Base-by-base conservation (phyloP, 2,329 filamentous ascomycete species). In the Alternaria brassicicola region DNA sequence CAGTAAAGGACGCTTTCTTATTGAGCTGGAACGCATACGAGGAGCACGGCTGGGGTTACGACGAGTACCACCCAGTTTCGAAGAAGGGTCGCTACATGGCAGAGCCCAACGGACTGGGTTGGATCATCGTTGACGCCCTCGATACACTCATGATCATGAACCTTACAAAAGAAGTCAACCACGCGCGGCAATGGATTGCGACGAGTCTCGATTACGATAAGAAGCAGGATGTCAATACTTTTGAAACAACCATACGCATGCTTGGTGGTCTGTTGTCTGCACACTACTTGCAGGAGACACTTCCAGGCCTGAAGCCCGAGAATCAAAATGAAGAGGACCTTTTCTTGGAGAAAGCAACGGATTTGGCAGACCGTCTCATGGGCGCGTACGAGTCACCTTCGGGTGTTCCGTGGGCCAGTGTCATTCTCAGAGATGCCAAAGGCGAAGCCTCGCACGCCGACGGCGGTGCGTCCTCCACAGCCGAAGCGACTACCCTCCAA, bases 91-190 rank as follows among this genome's bases (percentile, higher is more conserved):
- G 83, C 50, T 88, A 95, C 69, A 98, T 99, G 94, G 88, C 92
- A 6, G 85, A 77, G 46, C 74, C 89, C 3, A 88, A 92, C 62
- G 95, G 94, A 25, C 84, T 99, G 78, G 95, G 95, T 28, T 99
- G 96, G 95, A 98, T 98, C 71, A 97, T 99, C 62, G 89, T 99
- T 56, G 95, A 99, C 79, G 88, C 94, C 12, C 82, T 99, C 63
- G 95, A 99, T 78, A 99, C 95, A 1, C 86, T 98, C 84, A 99
- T 99, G 81, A 83, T 99, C 61, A 99, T 99, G 95, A 98, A 98
- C 76, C 83, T 97, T 64, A 98, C 94, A 13, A 90, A 88, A 30
- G 88, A 93, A 61, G 84, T 99, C 36, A 85, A 88, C 35, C 88
- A 96, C 71, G 94, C 95, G 26, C 85, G 94, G 55, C 86, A 96